Conservation (phyloP, 306 rosid genomes). For the Malus sylvestris region DNA sequence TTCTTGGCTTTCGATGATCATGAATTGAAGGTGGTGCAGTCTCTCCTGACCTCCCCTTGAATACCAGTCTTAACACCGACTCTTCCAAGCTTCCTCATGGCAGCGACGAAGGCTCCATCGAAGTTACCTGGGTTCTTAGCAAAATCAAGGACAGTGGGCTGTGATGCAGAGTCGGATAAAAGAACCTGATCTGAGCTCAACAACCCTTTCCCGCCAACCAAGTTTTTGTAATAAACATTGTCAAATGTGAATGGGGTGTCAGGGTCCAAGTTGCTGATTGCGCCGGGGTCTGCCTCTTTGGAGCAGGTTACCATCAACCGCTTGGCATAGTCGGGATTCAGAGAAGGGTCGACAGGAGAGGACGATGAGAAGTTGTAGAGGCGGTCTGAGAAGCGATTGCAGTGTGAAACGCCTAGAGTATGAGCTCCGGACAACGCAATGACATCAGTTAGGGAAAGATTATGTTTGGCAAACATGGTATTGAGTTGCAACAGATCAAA, state of each 20-base stretch:
- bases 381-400: slow-evolving; percentile 44
- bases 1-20: not conserved
- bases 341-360: slow-evolving; percentile 48
- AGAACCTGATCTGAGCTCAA: slow-evolving; percentile 55
- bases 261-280: slow-evolving; percentile 42
- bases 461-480: slow-evolving; percentile 35
- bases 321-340: slow-evolving; percentile 42
- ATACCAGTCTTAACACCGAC: slow-evolving; percentile 65
- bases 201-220: slow-evolving; percentile 45
- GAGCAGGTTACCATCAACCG: slow-evolving; percentile 39
- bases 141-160: slow-evolving; percentile 39
- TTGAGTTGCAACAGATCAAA: slow-evolving; percentile 46
- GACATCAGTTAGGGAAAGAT: slow-evolving; percentile 50
- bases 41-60: slow-evolving; percentile 48
- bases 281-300: slow-evolving; percentile 19
- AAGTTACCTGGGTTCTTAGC: slow-evolving; percentile 40
- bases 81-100: slow-evolving; percentile 77
- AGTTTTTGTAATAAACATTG: slow-evolving; percentile 45
- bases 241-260: slow-evolving; percentile 42
- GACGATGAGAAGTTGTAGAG: slow-evolving; percentile 36
- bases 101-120: slow-evolving; percentile 42
- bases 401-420: slow-evolving; percentile 68
- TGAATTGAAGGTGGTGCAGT: slow-evolving; percentile 57
- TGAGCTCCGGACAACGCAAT: slow-evolving; percentile 84
- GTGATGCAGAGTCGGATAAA: slow-evolving; percentile 30